A percentile compares a stretch with the other conserved stretches of the same genome.
Evolutionary conservation across 2,329 filamentous ascomycete species (phyloP).

Genomic region (Calycina herbarum): DNA sequence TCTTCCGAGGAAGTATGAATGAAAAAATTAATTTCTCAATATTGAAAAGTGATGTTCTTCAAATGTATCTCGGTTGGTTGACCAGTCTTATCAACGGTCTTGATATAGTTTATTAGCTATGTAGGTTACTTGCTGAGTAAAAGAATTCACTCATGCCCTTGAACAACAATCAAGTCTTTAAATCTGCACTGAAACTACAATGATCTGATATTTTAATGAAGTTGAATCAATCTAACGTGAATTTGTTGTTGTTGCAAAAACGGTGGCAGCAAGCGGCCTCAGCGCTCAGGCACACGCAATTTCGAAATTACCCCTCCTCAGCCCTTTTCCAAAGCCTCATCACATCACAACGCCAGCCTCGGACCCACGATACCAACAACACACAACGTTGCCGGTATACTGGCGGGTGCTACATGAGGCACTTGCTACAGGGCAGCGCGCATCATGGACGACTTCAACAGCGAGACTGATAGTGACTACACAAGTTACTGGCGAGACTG

Average conservation of each 20-base stretch:
- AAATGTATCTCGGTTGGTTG: too few relatives aligned
- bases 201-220: background rate
- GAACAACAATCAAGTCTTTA: background rate
- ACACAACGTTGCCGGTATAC: slow-evolving; percentile 26
- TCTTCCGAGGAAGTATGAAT: background rate
- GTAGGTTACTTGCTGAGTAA: background rate
- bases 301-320: slow-evolving; percentile 12
- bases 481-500: slow-evolving; percentile 99
- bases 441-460: slow-evolving; percentile 93
- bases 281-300: background rate
- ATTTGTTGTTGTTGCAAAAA: background rate
- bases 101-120: background rate
- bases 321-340: slow-evolving; percentile 18
- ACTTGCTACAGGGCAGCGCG: slow-evolving; percentile 31
- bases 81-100: too few relatives aligned
- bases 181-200: too few relatives aligned
- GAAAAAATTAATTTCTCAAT: background rate
- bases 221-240: background rate
- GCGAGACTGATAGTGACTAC: slow-evolving; percentile 97
- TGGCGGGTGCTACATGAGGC: slow-evolving; percentile 34
- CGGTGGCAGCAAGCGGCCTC: background rate
- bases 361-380: slow-evolving; percentile 15
- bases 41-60: background rate
- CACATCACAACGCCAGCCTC: slow-evolving; percentile 20
- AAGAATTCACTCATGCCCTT: background rate